Conservation (phyloP, 139 green algal species). For the Volvox reticuliferus region DNA sequence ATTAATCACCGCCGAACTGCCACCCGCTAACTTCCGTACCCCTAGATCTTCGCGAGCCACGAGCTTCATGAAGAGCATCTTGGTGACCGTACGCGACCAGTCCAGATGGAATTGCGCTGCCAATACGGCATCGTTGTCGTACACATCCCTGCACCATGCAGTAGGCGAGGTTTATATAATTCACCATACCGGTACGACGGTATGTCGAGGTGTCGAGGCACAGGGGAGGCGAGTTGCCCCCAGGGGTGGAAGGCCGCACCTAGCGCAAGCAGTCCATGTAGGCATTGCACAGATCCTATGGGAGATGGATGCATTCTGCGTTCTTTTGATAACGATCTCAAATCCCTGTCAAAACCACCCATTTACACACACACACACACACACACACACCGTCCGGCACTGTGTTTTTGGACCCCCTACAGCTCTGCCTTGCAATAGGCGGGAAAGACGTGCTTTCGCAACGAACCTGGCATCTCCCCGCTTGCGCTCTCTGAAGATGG, state of each 20-base stretch:
- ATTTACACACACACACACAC: background rate
- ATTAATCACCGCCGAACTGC: too few relatives aligned
- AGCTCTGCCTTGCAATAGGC: too few relatives aligned
- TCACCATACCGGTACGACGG: too few relatives aligned
- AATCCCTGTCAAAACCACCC: background rate
- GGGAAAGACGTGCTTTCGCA: background rate
- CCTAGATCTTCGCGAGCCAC: slow-evolving; percentile 39
- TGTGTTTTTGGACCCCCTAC: background rate
- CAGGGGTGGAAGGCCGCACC: too few relatives aligned
- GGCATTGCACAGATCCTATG: too few relatives aligned
- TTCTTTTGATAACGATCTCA: too few relatives aligned
- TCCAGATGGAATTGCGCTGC: slow-evolving; percentile 42
- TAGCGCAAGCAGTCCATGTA: too few relatives aligned
- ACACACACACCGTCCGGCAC: background rate
- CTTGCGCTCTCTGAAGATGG: slow-evolving; percentile 39
- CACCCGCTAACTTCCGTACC: background rate
- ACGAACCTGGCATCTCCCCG: slow-evolving; percentile 4
- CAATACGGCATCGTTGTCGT: slow-evolving; percentile 14
- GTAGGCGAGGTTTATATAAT: too few relatives aligned
- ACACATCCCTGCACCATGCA: slow-evolving; percentile 14
- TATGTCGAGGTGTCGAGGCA: too few relatives aligned
- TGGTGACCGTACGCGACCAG: slow-evolving; percentile 17
- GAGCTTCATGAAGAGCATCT: slow-evolving; percentile 44
- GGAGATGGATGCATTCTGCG: too few relatives aligned
- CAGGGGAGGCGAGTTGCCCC: too few relatives aligned